Conservation (phyloP, 352 stramenopile species). For the Pythium aristosporum region DNA sequence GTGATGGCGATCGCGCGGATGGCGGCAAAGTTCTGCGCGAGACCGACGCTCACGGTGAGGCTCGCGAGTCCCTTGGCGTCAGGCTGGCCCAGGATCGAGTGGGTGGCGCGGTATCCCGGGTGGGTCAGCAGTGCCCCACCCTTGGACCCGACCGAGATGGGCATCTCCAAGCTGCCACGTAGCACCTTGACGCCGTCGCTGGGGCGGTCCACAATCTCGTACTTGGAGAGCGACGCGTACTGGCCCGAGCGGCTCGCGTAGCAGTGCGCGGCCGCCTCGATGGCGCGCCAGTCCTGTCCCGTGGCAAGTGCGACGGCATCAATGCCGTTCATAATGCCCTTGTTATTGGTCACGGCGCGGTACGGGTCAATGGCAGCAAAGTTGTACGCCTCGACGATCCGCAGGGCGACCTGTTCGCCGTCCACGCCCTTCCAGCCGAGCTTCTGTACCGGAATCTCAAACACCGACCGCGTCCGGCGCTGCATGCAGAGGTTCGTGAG, state of each 20-base stretch:
- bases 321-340: slow-evolving; percentile 89
- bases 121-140: slow-evolving; percentile 81
- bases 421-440: slow-evolving; percentile 83
- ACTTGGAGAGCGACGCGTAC: slow-evolving; percentile 81
- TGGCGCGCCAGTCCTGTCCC: slow-evolving; percentile 83
- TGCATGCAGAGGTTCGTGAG: slow-evolving; percentile 90
- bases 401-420: slow-evolving; percentile 64
- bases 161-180: slow-evolving; percentile 72
- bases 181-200: slow-evolving; percentile 48
- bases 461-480: slow-evolving; percentile 60
- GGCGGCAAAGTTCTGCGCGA: slow-evolving; percentile 87
- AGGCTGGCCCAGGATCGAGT: slow-evolving; percentile 75
- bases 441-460: slow-evolving; percentile 72
- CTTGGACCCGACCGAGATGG: slow-evolving; percentile 80
- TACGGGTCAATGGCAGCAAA: slow-evolving; percentile 84
- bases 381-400: slow-evolving; percentile 84
- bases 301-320: slow-evolving; percentile 80
- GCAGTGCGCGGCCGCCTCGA: slow-evolving; percentile 81
- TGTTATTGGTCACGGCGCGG: slow-evolving; percentile 88
- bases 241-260: slow-evolving; percentile 76
- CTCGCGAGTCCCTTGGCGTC: slow-evolving; percentile 57
- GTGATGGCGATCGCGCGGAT: slow-evolving; percentile 84
- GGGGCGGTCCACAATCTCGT: slow-evolving; percentile 41
- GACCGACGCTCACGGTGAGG: slow-evolving; percentile 77
- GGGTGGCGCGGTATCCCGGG: slow-evolving; percentile 71